Conservation (phyloP, 2,329 filamentous ascomycete genomes). For the Phialophora macrospora region DNA sequence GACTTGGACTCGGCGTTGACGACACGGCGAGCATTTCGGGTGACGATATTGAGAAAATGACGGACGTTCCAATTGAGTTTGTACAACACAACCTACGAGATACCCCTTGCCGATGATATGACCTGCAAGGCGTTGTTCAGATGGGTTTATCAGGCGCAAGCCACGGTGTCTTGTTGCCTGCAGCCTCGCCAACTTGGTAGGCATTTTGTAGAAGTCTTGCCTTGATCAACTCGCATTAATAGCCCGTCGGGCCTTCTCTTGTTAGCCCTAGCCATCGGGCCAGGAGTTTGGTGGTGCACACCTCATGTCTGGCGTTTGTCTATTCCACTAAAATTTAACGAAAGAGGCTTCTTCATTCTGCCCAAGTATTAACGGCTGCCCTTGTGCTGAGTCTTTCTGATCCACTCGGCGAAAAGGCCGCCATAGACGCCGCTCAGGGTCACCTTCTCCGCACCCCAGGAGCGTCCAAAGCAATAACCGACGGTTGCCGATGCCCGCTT, state of each 20-base stretch:
- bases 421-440: background rate
- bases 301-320: background rate
- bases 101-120: constrained; percentile 5
- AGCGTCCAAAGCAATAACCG: constrained; percentile 8
- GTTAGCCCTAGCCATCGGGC: background rate
- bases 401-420: constrained; percentile 14
- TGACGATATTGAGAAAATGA: background rate
- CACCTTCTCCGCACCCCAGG: background rate
- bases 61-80: constrained; percentile 2
- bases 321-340: background rate
- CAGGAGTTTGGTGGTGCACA: background rate
- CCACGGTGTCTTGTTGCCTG: background rate
- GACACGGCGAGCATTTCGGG: constrained; percentile 7
- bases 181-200: background rate
- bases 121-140: constrained; percentile 10
- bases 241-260: background rate
- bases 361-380: no score
- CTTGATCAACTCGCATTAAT: background rate
- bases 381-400: background rate
- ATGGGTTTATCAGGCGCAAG: constrained; percentile 1
- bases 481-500: constrained; percentile 5
- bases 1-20: background rate
- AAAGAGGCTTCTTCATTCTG: background rate
- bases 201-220: background rate
- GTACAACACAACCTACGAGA: constrained; percentile 13